These are phyloP conservation scores for Amesomyces nigricolor DNA, from an alignment of 2,329 filamentous ascomycete genomes.

Conservation along the genomic window DNA sequence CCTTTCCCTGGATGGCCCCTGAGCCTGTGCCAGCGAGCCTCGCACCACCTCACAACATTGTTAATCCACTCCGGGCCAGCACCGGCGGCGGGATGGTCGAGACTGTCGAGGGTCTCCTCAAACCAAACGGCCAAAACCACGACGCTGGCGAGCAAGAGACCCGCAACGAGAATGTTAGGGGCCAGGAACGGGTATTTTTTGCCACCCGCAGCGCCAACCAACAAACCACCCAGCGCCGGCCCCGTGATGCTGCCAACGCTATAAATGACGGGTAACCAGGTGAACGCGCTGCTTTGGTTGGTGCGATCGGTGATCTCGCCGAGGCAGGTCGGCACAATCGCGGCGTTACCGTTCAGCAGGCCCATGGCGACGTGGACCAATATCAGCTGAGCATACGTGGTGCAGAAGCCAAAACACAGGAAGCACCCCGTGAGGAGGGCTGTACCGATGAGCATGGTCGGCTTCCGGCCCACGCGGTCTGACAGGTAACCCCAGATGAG, in stretches of 20 bases:
- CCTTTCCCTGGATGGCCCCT: slow-evolving; percentile 10
- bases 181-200: slow-evolving; percentile 73
- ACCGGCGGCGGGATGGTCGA: slow-evolving; percentile 21
- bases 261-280: slow-evolving; percentile 93
- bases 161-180: slow-evolving; percentile 75
- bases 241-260: slow-evolving; percentile 90
- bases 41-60: slow-evolving; percentile 29
- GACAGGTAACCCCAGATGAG: slow-evolving; percentile 86
- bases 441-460: slow-evolving; percentile 76
- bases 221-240: slow-evolving; percentile 79
- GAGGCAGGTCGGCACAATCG: slow-evolving; percentile 85
- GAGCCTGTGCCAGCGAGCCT: background rate
- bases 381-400: slow-evolving; percentile 75
- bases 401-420: slow-evolving; percentile 79
- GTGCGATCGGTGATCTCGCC: slow-evolving; percentile 93
- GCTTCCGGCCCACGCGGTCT: slow-evolving; percentile 74
- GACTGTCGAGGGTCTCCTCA: slow-evolving; percentile 71
- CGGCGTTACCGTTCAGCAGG: slow-evolving; percentile 88
- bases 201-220: slow-evolving; percentile 59
- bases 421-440: slow-evolving; percentile 79
- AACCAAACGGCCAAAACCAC: slow-evolving; percentile 72
- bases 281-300: slow-evolving; percentile 91
- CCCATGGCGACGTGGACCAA: slow-evolving; percentile 87
- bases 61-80: slow-evolving; percentile 30
- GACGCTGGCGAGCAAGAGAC: slow-evolving; percentile 66